These are phyloP conservation scores for Sanghuangporus weigelae DNA, from an alignment of 1,284 basidiomycete species.

Conservation along the genomic window DNA sequence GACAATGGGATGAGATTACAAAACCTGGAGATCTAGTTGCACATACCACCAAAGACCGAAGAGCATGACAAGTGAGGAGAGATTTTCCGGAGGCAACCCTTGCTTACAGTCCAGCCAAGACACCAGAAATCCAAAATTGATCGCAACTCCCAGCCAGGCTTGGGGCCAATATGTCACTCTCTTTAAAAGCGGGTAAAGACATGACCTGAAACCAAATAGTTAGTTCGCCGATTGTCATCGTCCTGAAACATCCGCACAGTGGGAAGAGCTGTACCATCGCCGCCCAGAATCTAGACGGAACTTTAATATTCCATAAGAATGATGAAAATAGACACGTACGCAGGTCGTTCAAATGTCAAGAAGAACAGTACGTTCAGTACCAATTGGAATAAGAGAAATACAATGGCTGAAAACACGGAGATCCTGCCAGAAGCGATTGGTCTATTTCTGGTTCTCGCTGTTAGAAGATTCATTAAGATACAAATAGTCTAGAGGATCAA, in stretches of 20 bases:
- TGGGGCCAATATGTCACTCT: conserved; percentile 54
- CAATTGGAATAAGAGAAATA: conserved; percentile 25
- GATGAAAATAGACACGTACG: background rate
- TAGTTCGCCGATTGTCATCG: background rate
- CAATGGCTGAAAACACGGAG: background rate
- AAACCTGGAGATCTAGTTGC: background rate
- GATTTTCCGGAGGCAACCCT: background rate
- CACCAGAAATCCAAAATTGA: conserved; percentile 29
- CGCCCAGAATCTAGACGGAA: conserved; percentile 1
- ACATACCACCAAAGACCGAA: conserved; percentile 20
- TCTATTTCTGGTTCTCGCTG: conserved; percentile 25
- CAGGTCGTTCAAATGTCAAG: background rate
- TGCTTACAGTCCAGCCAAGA: conserved; percentile 30
- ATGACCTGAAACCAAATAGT: background rate
- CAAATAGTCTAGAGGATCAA: background rate
- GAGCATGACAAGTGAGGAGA: conserved; percentile 1
- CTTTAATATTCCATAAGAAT: background rate
- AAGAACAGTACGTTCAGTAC: conserved; percentile 16
- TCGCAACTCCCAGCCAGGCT: conserved; percentile 35
- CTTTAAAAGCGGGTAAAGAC: conserved; percentile 23
- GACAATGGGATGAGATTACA: conserved; percentile 30
- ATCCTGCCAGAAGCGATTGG: conserved; percentile 18
- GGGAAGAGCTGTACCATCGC: conserved; percentile 5
- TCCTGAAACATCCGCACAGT: background rate
- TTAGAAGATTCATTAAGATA: background rate